phyloP scores from a whole-genome alignment of 345 rosid species.

The Xanthoceras sorbifolium region DNA sequence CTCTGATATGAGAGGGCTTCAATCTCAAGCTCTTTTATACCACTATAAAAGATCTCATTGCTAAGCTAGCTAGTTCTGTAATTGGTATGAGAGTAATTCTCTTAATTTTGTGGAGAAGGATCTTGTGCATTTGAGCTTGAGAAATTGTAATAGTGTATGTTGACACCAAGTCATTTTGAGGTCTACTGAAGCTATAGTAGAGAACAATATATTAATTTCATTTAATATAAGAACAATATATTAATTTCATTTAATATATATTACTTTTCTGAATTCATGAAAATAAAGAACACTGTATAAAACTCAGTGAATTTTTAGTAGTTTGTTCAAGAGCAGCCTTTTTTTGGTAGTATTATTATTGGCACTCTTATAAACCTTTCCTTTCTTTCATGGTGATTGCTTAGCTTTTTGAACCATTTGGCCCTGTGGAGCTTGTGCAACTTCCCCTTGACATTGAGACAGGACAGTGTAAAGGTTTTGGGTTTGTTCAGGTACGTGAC shows the following conservation, averaged over 20 bases:
- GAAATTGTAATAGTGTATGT: neutral
- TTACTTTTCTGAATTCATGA: neutral
- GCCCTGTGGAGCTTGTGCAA: constrained; percentile 93
- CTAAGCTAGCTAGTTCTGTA: neutral
- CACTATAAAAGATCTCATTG: neutral
- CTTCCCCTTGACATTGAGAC: constrained; percentile 90
- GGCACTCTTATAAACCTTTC: neutral
- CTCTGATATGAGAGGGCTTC: neutral
- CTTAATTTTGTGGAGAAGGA: neutral
- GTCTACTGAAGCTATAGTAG: neutral
- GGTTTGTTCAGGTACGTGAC: constrained; percentile 84
- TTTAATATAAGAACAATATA: too few relatives aligned
- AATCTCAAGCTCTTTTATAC: neutral
- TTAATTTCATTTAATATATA: neutral
- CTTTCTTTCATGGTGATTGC: neutral
- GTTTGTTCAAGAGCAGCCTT: neutral
- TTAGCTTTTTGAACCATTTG: constrained; percentile 94
- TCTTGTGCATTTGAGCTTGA: neutral
- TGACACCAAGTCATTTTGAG: neutral
- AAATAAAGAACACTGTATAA: neutral
- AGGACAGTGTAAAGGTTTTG: constrained; percentile 96
- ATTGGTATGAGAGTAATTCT: neutral
- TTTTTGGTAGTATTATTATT: neutral
- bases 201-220: neutral
- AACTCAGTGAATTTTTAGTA: neutral